Evolutionary conservation across 176 grass and related monocot genomes (phyloP).

Genomic region (Cymbopogon citratus): DNA sequence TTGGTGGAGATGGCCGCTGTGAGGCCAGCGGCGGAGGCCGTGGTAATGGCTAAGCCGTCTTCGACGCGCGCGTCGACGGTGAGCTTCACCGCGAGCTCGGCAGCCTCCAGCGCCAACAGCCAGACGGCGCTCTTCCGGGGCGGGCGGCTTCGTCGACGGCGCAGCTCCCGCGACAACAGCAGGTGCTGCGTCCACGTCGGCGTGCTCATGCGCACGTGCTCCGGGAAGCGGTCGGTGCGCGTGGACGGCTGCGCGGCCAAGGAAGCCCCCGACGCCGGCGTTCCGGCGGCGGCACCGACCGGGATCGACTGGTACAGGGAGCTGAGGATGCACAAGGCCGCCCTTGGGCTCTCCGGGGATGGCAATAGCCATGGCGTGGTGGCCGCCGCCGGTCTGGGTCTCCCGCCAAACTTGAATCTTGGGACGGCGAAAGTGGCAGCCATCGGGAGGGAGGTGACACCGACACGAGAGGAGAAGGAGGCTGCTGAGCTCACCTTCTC

Average conservation of each 20-base stretch:
- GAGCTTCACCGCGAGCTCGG: conserved; percentile 28
- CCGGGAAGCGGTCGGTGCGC: conserved; percentile 44
- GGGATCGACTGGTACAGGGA: conserved; percentile 39
- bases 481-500: neutral
- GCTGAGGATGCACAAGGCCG: conserved; percentile 46
- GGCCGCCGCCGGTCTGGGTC: neutral
- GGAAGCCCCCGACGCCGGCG: neutral
- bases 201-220: conserved; percentile 48
- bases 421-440: conserved; percentile 31
- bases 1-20: neutral
- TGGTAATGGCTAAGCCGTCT: neutral
- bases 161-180: neutral
- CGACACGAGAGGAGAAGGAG: neutral
- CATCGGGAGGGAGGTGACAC: conserved; percentile 14
- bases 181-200: conserved; percentile 44
- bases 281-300: neutral
- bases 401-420: conserved; percentile 25
- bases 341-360: neutral
- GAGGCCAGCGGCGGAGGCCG: neutral
- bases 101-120: conserved; percentile 47
- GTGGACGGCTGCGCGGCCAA: conserved; percentile 14
- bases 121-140: conserved; percentile 40
- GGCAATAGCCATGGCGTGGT: conserved; percentile 10
- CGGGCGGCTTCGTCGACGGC: neutral
- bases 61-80: conserved; percentile 18